Percentiles rank a stretch among this genome's conserved stretches.
These are phyloP conservation scores for Parietaria judaica DNA, from an alignment of 306 rosid genomes.

Conservation along the genomic window DNA sequence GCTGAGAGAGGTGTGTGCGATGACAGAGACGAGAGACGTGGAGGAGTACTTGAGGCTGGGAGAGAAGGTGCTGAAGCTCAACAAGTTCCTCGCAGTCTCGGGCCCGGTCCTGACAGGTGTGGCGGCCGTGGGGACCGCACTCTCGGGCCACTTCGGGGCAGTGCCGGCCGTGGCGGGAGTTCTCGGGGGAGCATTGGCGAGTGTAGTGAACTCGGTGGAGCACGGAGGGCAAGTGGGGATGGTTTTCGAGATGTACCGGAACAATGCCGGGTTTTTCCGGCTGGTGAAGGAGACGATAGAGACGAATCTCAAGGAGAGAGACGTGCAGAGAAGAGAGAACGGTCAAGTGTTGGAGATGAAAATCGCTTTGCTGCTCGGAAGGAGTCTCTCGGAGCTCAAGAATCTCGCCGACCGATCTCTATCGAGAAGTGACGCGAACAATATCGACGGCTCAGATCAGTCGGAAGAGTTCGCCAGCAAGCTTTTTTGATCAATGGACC, in stretches of 20 bases:
- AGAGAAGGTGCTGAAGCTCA: conserved; percentile 29
- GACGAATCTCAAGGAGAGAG: conserved; percentile 33
- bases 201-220: conserved; percentile 52
- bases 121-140: conserved; percentile 47
- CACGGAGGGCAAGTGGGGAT: conserved; percentile 88
- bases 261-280: conserved; percentile 48
- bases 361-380: conserved; percentile 57
- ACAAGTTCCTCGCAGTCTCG: conserved; percentile 46
- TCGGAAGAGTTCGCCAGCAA: conserved; percentile 58
- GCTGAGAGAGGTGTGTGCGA: conserved; percentile 37
- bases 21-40: conserved; percentile 40
- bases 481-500: conserved; percentile 33
- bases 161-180: conserved; percentile 51
- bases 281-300: conserved; percentile 55
- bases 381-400: conserved; percentile 51
- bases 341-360: conserved; percentile 53
- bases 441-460: not conserved
- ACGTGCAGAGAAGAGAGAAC: conserved; percentile 47
- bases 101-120: conserved; percentile 56
- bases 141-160: conserved; percentile 11
- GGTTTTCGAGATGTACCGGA: conserved; percentile 70
- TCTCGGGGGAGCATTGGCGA: conserved; percentile 52
- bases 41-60: conserved; percentile 43
- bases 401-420: conserved; percentile 26
- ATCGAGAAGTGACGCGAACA: conserved; percentile 4